Evolutionary conservation across 2,329 filamentous ascomycete genomes (phyloP), one percentile per base, ranked within the genome.

Genomic region (Verticillium longisporum): DNA sequence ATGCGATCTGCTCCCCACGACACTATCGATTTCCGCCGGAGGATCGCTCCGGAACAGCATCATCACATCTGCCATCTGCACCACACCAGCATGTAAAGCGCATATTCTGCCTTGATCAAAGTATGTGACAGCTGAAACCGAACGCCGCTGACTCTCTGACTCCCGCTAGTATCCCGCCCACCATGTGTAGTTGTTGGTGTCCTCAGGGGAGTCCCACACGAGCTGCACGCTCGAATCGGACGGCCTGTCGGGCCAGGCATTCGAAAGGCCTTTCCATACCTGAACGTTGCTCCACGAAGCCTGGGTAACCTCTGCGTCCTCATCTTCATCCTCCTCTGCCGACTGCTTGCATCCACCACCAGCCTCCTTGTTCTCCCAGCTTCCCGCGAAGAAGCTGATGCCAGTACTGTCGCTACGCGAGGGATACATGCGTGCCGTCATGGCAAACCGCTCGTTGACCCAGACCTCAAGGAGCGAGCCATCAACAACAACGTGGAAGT

Each of bases 391-490:
- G 58, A 64, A 63, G 56, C 61, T 60, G 6, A 64, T 56, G 1
- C 62, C 63, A 3, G 63, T 64, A 57, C 63, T 64, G 56, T 64
- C 63, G 53, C 60, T 63, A 38, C 62, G 62, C 36, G 63, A 63
- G 7, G 63, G 63, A 55, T 65, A 65, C 18, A 65, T 64, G 41
- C 63, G 62, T 13, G 63, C 60, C 33, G 63, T 64, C 2, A 65
- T 55, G 14, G 62, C 59, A 18, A 65, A 65, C 36, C 63, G 62
- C 55, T 65, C 63, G 36, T 65, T 65, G 18, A 64, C 61, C 62
- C 62, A 65, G 57, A 65, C 59, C 61, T 65, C 62, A 36, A 65
- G 59, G 56, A 65, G 59, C 2, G 63, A 65, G 41, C 58, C 58
- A 57, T 65, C 63, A 1, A 65, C 56, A 0, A 65, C 33, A 2